Evolutionary conservation across 2,329 filamentous ascomycete species (phyloP).

Genomic region (Cercospora sp.): DNA sequence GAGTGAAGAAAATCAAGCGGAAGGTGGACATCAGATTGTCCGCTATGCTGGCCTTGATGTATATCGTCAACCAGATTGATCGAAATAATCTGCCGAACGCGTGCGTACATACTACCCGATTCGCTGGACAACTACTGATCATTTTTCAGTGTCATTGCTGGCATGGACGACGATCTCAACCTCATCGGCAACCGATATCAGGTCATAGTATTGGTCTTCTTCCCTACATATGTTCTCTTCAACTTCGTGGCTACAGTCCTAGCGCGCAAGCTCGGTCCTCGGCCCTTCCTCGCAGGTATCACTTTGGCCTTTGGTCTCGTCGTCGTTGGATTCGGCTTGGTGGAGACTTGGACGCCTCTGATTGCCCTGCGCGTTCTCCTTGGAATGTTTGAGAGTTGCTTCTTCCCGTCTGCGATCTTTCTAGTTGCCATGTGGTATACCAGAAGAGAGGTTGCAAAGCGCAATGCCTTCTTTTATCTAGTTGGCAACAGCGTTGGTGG

Average conservation of each 20-base stretch:
- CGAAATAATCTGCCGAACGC: conserved; percentile 18
- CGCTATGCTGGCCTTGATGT: conserved; percentile 15
- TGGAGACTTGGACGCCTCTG: conserved; percentile 33
- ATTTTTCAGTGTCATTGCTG: conserved; percentile 33
- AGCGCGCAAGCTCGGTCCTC: conserved; percentile 52
- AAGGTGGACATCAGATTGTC: conserved; percentile 13
- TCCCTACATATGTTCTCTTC: conserved; percentile 58
- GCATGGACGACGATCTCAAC: conserved; percentile 48
- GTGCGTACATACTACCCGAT: neutral
- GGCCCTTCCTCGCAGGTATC: conserved; percentile 55
- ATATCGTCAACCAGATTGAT: conserved; percentile 17
- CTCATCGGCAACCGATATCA: conserved; percentile 45
- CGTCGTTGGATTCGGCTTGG: conserved; percentile 9
- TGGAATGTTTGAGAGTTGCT: conserved; percentile 37
- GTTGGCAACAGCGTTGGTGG: conserved; percentile 7
- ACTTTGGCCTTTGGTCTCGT: conserved; percentile 46
- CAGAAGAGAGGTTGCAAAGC: conserved; percentile 5
- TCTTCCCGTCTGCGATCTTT: conserved; percentile 17
- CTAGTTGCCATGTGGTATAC: conserved; percentile 14
- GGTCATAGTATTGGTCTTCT: conserved; percentile 16
- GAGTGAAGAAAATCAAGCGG: conserved; percentile 16
- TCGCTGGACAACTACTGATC: neutral
- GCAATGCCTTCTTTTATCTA: conserved; percentile 13
- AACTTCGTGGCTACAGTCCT: conserved; percentile 49
- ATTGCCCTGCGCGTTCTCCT: conserved; percentile 41